Evolutionary conservation across 2,329 filamentous ascomycete species (phyloP).

Genomic region (Ophiocordyceps polyrhachis-furcata): DNA sequence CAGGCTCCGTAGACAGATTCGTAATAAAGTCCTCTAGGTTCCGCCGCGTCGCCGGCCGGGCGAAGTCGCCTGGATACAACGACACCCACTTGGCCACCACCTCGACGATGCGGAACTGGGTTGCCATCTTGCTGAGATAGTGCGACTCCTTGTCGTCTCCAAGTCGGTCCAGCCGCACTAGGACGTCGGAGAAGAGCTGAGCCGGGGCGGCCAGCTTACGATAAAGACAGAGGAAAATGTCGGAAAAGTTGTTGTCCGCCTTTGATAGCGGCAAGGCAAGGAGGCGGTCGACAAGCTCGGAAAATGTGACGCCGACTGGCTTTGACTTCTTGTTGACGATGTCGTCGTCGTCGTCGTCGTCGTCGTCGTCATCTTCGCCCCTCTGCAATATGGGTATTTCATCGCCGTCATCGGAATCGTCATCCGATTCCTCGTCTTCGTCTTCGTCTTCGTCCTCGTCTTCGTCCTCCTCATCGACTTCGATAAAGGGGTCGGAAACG

Average conservation of each 20-base stretch:
- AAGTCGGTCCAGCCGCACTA: constrained; percentile 54
- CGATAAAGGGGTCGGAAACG: constrained; percentile 37
- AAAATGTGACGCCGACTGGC: constrained; percentile 35
- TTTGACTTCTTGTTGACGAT: constrained; percentile 31
- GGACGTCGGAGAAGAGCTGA: constrained; percentile 58
- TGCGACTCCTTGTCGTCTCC: constrained; percentile 47
- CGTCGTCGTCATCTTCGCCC: constrained; percentile 48
- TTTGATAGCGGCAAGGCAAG: constrained; percentile 67
- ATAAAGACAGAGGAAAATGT: constrained; percentile 83
- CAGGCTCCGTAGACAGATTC: constrained; percentile 55
- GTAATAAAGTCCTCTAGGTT: constrained; percentile 58
- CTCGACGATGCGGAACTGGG: constrained; percentile 67
- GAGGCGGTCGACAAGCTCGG: constrained; percentile 73
- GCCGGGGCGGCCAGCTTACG: constrained; percentile 78
- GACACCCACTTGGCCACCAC: constrained; percentile 80
- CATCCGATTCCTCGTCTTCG: constrained; percentile 37
- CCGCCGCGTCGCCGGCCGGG: constrained; percentile 52
- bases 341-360: constrained; percentile 11
- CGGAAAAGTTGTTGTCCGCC: constrained; percentile 71
- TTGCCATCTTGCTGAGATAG: constrained; percentile 59
- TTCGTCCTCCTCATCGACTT: constrained; percentile 31
- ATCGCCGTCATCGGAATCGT: constrained; percentile 45
- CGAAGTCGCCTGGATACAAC: constrained; percentile 84
- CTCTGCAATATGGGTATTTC: constrained; percentile 49
- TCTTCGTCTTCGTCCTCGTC: too few relatives aligned